These are phyloP conservation scores for Heliamphora ciliata DNA, from an alignment of 179 eudicot genomes.

Conservation along the genomic window DNA sequence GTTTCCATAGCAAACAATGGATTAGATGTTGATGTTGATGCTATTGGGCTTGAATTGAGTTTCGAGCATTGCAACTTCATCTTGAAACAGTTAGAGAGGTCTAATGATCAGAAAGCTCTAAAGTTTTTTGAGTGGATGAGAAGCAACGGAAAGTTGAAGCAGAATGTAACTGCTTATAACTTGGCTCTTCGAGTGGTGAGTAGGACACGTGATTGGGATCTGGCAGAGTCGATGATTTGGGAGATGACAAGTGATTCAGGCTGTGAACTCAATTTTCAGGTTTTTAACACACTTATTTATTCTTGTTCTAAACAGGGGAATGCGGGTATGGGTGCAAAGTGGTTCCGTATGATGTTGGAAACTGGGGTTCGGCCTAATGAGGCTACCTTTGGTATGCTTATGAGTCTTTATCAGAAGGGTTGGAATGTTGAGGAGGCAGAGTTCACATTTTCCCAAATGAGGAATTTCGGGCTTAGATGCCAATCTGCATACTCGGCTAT, in stretches of 20 bases:
- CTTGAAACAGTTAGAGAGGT: constrained; percentile 53
- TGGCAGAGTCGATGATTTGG: constrained; percentile 49
- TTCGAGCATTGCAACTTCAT: constrained; percentile 44
- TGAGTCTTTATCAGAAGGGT: constrained; percentile 75
- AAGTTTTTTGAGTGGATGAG: constrained; percentile 78
- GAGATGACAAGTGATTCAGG: constrained; percentile 53
- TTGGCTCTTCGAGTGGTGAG: constrained; percentile 65
- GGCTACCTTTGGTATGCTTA: constrained; percentile 93
- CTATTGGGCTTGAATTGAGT: constrained; percentile 35
- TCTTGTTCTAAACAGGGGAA: constrained; percentile 66
- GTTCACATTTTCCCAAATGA: constrained; percentile 64
- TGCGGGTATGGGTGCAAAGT: constrained; percentile 51
- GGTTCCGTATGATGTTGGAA: constrained; percentile 78
- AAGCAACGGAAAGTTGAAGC: constrained; percentile 52
- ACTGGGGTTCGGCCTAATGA: constrained; percentile 60
- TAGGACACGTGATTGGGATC: constrained; percentile 71
- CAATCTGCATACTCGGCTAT: constrained; percentile 83
- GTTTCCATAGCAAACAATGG: constrained; percentile 19
- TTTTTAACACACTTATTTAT: constrained; percentile 77
- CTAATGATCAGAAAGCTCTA: constrained; percentile 43
- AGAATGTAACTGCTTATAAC: constrained; percentile 63
- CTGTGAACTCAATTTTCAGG: constrained; percentile 61
- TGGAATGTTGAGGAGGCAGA: constrained; percentile 72
- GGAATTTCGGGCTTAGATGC: constrained; percentile 44
- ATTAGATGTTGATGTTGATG: constrained; percentile 28